Evolutionary conservation across 371 early-diverging fungal genomes (phyloP).

Genomic region (Actinomortierella wolfii): DNA sequence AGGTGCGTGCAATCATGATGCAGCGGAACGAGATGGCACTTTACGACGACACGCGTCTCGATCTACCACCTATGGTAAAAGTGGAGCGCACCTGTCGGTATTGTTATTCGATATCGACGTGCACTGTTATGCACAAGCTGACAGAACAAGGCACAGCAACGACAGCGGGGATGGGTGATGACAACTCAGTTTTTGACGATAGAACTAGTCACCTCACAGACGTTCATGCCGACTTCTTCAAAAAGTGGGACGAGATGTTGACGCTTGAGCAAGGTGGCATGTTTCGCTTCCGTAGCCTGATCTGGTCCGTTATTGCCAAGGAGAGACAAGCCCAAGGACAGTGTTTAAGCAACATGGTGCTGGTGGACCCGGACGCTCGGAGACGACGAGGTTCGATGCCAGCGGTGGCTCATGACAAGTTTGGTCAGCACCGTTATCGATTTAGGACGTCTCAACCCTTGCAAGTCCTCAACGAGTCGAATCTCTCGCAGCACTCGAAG

Average conservation of each 20-base stretch:
- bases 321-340: slow-evolving; percentile 62
- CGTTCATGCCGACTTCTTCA: slow-evolving; percentile 68
- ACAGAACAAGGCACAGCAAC: slow-evolving; percentile 69
- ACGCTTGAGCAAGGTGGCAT: slow-evolving; percentile 81
- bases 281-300: slow-evolving; percentile 68
- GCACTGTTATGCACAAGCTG: slow-evolving; percentile 72
- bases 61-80: slow-evolving; percentile 74
- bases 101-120: slow-evolving; percentile 71
- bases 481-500: slow-evolving; percentile 10
- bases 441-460: slow-evolving; percentile 15
- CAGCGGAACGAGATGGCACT: slow-evolving; percentile 77
- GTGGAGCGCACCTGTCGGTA: slow-evolving; percentile 68
- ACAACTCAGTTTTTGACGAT: slow-evolving; percentile 56
- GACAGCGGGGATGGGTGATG: slow-evolving; percentile 56
- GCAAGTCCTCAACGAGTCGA: slow-evolving; percentile 12
- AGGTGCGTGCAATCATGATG: slow-evolving; percentile 74
- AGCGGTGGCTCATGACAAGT: slow-evolving; percentile 1
- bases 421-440: slow-evolving; percentile 19
- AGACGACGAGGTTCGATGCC: slow-evolving; percentile 1
- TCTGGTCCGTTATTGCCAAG: slow-evolving; percentile 74
- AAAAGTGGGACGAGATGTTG: slow-evolving; percentile 80
- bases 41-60: slow-evolving; percentile 41
- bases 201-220: slow-evolving; percentile 65
- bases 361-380: slow-evolving; percentile 13
- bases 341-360: slow-evolving; percentile 48